Conservation (phyloP, 805 yeast genomes). For the Suhomyces xylopsoci region DNA sequence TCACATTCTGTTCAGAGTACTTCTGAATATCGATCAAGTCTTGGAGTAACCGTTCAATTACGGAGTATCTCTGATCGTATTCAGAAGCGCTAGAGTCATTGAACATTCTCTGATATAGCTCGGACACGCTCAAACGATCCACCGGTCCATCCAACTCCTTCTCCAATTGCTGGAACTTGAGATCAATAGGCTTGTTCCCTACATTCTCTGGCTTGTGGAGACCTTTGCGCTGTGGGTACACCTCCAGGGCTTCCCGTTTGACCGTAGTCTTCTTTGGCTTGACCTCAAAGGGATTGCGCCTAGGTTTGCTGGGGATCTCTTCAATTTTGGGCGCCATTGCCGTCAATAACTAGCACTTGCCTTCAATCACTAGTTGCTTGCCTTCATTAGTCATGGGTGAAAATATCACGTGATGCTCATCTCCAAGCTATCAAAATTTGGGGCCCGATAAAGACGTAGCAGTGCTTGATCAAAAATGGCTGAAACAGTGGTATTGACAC, state of each 20-base stretch:
- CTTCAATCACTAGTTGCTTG: neutral
- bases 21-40: constrained; percentile 39
- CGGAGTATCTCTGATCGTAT: neutral
- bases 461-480: neutral
- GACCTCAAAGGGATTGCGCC: constrained; percentile 31
- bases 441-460: neutral
- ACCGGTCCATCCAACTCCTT: constrained; percentile 19
- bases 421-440: neutral
- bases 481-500: constrained; percentile 33
- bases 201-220: constrained; percentile 28
- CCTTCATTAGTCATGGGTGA: neutral
- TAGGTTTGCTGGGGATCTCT: constrained; percentile 6
- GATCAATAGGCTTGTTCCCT: constrained; percentile 33
- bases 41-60: constrained; percentile 16
- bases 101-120: neutral
- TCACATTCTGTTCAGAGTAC: constrained; percentile 22
- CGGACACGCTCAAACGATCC: constrained; percentile 18
- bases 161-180: constrained; percentile 31
- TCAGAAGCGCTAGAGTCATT: neutral
- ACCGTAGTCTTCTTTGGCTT: constrained; percentile 25
- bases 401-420: constrained; percentile 1
- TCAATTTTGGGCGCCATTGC: constrained; percentile 19
- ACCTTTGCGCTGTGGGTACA: constrained; percentile 30
- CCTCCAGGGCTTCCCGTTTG: constrained; percentile 28
- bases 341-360: neutral